Evolutionary conservation across 192 early-diverging fungal genomes (phyloP).

Genomic region (Coemansia sp.): DNA sequence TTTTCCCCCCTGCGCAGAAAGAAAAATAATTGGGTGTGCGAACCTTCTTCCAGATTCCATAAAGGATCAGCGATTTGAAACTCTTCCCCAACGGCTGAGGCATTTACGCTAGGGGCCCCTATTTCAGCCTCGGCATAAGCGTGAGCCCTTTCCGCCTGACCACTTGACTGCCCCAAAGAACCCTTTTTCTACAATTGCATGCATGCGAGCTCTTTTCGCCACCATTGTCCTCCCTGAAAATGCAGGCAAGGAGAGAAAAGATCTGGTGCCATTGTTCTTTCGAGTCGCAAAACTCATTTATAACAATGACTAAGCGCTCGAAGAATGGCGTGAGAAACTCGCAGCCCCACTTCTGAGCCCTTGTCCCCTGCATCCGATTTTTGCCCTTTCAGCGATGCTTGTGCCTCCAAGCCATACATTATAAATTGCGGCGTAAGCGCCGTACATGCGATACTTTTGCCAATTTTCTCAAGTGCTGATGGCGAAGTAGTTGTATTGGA

Average conservation of each 20-base stretch:
- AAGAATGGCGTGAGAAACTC: background rate
- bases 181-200: background rate
- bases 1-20: background rate
- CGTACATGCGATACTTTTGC: background rate
- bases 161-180: background rate
- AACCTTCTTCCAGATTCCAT: background rate
- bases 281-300: background rate
- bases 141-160: background rate
- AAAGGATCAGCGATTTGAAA: background rate
- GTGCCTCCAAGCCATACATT: background rate
- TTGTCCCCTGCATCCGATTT: background rate
- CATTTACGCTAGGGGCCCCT: background rate
- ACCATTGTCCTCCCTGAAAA: background rate
- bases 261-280: background rate
- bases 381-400: no score
- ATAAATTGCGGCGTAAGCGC: no score
- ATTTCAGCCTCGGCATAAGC: background rate
- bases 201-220: background rate
- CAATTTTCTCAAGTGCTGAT: no score
- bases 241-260: background rate
- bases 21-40: background rate
- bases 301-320: background rate
- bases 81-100: slow-evolving; percentile 5
- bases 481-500: no score
- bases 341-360: background rate